phyloP scores from a whole-genome alignment of 1,284 basidiomycete species.

The Athelia psychrophila region DNA sequence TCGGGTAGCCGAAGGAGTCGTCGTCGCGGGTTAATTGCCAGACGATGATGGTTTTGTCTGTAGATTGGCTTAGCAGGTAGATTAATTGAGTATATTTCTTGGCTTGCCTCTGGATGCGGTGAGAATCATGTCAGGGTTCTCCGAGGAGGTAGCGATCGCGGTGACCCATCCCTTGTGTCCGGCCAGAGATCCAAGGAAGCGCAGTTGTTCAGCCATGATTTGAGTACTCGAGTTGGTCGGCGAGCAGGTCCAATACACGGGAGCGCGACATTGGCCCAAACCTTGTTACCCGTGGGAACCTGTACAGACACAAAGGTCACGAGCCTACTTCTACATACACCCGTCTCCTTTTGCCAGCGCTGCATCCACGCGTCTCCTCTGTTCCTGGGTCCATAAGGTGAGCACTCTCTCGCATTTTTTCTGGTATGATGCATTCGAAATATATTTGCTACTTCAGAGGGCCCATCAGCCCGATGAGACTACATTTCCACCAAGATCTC shows the following conservation, averaged over 20 bases:
- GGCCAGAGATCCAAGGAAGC: slow-evolving; percentile 89
- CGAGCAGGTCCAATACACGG: slow-evolving; percentile 19
- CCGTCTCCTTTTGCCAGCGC: too few species aligned
- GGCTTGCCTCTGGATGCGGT: slow-evolving; percentile 91
- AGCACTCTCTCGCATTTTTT: too few species aligned
- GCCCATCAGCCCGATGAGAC: slow-evolving; percentile 63
- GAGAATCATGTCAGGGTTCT: slow-evolving; percentile 96
- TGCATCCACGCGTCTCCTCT: too few species aligned
- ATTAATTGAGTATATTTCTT: slow-evolving; percentile 16
- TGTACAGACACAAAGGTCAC: too few species aligned
- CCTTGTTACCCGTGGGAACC: too few species aligned
- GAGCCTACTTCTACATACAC: too few species aligned
- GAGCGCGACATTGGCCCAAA: neutral
- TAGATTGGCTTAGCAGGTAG: slow-evolving; percentile 14
- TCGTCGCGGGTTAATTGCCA: slow-evolving; percentile 99
- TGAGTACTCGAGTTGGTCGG: slow-evolving; percentile 30
- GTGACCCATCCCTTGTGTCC: slow-evolving; percentile 98
- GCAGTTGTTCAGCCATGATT: slow-evolving; percentile 83
- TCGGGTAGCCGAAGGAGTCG: slow-evolving; percentile 90
- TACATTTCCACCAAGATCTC: slow-evolving; percentile 80
- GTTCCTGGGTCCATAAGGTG: too few species aligned
- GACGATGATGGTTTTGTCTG: slow-evolving; percentile 99
- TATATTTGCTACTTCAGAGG: slow-evolving; percentile 88
- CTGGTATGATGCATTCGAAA: slow-evolving; percentile 6
- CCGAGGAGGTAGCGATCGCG: slow-evolving; percentile 94